phyloP scores from a whole-genome alignment of 805 yeast genomes.

The Wickerhamiella lipophila region DNA sequence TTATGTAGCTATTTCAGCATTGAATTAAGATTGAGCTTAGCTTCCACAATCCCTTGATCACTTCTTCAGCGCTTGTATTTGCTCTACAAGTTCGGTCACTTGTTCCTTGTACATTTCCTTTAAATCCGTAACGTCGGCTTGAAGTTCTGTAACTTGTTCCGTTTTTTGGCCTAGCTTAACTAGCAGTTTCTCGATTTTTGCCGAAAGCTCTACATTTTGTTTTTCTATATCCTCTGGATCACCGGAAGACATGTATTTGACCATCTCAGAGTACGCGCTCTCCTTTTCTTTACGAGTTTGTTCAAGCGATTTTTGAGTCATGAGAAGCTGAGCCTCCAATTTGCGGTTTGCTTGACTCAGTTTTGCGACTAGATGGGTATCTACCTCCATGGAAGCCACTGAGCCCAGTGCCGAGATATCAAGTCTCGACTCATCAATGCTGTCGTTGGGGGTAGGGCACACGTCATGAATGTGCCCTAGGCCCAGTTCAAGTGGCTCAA shows the following conservation, averaged over 20 bases:
- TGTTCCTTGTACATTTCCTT: conserved; percentile 74
- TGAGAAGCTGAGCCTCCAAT: conserved; percentile 58
- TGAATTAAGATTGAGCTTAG: no score
- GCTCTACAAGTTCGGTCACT: conserved; percentile 70
- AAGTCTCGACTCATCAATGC: neutral
- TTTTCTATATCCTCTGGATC: conserved; percentile 33
- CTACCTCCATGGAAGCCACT: neutral
- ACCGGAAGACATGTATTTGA: conserved; percentile 43
- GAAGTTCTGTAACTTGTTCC: conserved; percentile 71
- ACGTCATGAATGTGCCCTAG: neutral
- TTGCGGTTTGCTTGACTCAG: conserved; percentile 66
- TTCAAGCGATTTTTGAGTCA: conserved; percentile 50
- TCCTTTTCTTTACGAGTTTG: conserved; percentile 46
- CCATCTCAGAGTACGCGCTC: conserved; percentile 54
- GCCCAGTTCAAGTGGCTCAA: neutral
- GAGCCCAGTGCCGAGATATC: neutral
- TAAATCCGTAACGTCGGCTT: conserved; percentile 78
- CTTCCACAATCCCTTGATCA: no score
- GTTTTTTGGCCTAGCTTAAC: conserved; percentile 75
- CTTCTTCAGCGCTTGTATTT: conserved; percentile 33
- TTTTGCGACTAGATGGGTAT: conserved; percentile 55
- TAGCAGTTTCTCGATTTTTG: conserved; percentile 36
- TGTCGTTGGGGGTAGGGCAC: neutral
- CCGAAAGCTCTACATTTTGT: conserved; percentile 33
- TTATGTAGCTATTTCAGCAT: neutral